Conservation (phyloP, 106 monocot species). For the Iris macrosiphon region DNA sequence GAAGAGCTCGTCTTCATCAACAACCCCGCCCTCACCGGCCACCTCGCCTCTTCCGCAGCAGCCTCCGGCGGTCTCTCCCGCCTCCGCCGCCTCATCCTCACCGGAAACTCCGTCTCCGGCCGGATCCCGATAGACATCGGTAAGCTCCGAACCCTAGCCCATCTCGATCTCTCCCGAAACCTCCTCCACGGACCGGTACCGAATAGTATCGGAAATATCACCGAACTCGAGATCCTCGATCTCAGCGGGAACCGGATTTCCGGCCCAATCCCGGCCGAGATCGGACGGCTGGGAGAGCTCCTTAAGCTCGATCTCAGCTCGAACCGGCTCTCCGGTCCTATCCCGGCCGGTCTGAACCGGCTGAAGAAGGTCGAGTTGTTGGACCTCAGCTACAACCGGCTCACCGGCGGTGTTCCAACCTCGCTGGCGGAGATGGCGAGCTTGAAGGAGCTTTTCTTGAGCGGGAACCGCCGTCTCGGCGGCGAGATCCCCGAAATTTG, state of each 20-base stretch:
- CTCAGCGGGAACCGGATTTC: conserved; percentile 44
- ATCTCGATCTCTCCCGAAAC: conserved; percentile 46
- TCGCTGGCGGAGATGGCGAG: conserved; percentile 36
- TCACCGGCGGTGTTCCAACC: conserved; percentile 48
- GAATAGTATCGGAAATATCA: conserved; percentile 5
- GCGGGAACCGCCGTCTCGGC: conserved; percentile 49
- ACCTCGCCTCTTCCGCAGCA: conserved; percentile 13
- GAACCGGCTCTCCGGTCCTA: conserved; percentile 37
- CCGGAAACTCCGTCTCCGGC: conserved; percentile 33
- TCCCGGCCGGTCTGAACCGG: conserved; percentile 24
- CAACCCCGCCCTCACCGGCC: conserved; percentile 58
- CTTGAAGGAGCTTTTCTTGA: conserved; percentile 49
- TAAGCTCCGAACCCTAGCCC: conserved; percentile 21
- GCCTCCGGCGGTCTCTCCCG: conserved; percentile 18
- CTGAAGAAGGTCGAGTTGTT: conserved; percentile 43
- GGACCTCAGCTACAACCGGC: conserved; percentile 51
- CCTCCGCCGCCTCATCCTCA: conserved; percentile 41
- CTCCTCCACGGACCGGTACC: conserved; percentile 38
- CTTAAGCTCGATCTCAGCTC: conserved; percentile 54
- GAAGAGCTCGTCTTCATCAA: conserved; percentile 59
- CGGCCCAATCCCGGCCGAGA: conserved; percentile 28
- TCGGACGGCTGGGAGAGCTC: conserved; percentile 35
- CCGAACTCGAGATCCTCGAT: conserved; percentile 38
- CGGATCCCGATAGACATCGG: conserved; percentile 40
- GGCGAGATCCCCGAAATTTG: conserved; percentile 58